Conservation (phyloP, 108 stramenopile species). For the Epipyxis sp. region DNA sequence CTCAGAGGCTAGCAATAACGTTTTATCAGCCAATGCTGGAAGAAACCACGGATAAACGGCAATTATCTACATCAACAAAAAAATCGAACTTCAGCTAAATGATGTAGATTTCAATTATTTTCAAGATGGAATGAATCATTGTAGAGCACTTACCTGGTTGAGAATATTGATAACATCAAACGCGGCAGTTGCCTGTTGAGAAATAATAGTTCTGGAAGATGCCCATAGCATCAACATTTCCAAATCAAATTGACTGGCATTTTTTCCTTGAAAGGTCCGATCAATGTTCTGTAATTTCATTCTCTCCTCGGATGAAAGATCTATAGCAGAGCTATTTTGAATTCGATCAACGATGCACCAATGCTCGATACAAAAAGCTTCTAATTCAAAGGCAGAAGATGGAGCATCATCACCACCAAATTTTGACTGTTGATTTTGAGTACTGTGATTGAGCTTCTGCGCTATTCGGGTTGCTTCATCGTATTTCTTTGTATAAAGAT, state of each 20-base stretch:
- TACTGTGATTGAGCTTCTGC: constrained; percentile 31
- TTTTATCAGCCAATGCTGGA: constrained; percentile 58
- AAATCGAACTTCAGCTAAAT: neutral
- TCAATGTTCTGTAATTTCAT: too few species aligned
- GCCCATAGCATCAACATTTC: too few species aligned
- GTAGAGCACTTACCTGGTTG: constrained; percentile 16
- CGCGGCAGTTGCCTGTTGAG: too few species aligned
- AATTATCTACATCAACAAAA: constrained; percentile 37
- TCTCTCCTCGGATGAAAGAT: too few species aligned
- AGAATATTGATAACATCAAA: constrained; percentile 26
- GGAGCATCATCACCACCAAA: constrained; percentile 37
- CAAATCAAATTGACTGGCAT: too few species aligned
- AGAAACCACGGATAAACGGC: constrained; percentile 46
- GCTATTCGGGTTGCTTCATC: constrained; percentile 31
- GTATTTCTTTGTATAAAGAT: constrained; percentile 32
- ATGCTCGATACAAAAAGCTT: constrained; percentile 14
- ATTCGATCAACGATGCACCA: constrained; percentile 41
- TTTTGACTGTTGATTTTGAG: constrained; percentile 28
- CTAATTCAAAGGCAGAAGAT: constrained; percentile 1
- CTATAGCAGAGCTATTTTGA: too few species aligned
- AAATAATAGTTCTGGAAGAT: too few species aligned
- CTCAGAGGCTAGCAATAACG: constrained; percentile 37
- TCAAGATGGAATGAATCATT: neutral
- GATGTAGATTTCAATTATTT: constrained; percentile 37
- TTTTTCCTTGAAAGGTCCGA: too few species aligned